Base-by-base conservation (phyloP, 805 yeast genomes). In the Candida coquimbonensis region DNA sequence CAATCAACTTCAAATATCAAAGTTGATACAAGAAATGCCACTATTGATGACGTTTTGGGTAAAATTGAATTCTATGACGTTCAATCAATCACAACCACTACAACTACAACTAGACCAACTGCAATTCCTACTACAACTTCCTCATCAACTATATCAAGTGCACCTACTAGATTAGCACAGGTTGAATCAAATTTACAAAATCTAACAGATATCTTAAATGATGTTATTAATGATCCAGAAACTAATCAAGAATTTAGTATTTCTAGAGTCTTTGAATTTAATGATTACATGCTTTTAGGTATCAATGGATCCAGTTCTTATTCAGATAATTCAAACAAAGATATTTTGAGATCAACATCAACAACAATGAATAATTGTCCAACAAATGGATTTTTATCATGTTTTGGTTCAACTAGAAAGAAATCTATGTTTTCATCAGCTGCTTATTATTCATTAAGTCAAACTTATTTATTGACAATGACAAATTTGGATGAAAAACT, bases 21-120 rank as follows among this genome's bases (percentile, higher is more conserved):
- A 26, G 16, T 47, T 14, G 50, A 47, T 14, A 47, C 50, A 12
- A 47, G 47, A 25, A 25, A 38, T 24, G 44, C 50, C 5, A 39
- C 47, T 4, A 12, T 44, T 3, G 19, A 47, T n/a, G 50, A 47
- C 12, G 32, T 47, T 6, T n/a, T 47, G 1, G 48, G 48, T 16
- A 36, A 39, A 7, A 36, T 47, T 38, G 27, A 35, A 16, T 31
- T 47, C n/a, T 16, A 37, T 6, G 27, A 29, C 31, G 31, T 11
- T 29, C 31, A 29, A 29, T 29, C 31, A 29, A 29, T 38, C 6
- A 16, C 41, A 2, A 26, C 36, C 12, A 13, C 47, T 21, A 16
- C 19, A 11, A 29, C 38, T 31, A 17, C 47, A 36, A 31, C 40
- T 5, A 14, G 40, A 7, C 14, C 42, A 11, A 13, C 38, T 12